A percentile compares a stretch with the other conserved stretches of the same genome.
Conservation (phyloP, 2,329 filamentous ascomycete genomes). For the Sporothrix inflata region DNA sequence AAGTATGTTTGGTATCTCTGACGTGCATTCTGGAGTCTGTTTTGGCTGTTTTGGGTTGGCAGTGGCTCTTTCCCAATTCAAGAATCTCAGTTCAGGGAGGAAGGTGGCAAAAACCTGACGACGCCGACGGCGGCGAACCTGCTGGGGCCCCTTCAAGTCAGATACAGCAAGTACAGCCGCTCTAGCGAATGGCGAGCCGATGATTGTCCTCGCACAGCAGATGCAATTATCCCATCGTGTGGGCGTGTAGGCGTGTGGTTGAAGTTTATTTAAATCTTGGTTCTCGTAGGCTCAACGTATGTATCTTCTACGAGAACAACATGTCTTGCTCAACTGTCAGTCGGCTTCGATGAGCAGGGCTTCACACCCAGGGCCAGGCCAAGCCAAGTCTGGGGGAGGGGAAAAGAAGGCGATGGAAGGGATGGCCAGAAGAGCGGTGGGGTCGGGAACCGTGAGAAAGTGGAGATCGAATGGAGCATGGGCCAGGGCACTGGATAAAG, state of each 20-base stretch:
- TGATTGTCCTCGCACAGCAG: background rate
- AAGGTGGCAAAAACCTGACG: background rate
- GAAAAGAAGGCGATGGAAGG: background rate
- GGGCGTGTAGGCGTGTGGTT: background rate
- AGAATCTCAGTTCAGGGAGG: background rate
- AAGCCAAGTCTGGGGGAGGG: conserved; percentile 23
- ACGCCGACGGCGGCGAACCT: background rate
- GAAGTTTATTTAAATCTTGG: background rate
- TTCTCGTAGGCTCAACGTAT: no score
- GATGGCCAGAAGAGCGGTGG: background rate
- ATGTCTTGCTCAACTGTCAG: background rate
- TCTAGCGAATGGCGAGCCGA: background rate
- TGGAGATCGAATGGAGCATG: background rate
- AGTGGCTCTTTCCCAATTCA: no score
- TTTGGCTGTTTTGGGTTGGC: no score
- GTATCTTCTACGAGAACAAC: no score
- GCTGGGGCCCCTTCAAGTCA: background rate
- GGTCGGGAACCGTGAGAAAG: background rate
- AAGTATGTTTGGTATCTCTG: no score
- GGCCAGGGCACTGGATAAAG: conserved; percentile 16
- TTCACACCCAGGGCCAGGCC: background rate
- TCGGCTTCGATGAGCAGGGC: background rate
- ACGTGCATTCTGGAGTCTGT: no score
- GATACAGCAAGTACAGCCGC: background rate
- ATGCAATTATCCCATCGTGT: conserved; percentile 11